phyloP scores from a whole-genome alignment of 257 asterid species.

The Anisodus acutangulus region DNA sequence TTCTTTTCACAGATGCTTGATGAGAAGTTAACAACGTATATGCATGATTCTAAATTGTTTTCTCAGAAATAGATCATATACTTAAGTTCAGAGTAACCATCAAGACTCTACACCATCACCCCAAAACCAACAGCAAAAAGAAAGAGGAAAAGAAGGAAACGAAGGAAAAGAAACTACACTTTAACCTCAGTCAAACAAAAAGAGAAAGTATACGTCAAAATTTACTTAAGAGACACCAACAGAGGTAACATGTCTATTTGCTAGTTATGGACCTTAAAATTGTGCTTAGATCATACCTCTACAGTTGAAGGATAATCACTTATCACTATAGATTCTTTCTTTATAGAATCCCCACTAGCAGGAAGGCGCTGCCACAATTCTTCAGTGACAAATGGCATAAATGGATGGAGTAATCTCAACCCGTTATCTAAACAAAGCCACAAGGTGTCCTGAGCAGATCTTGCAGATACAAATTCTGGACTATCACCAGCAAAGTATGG shows the following conservation, averaged over 20 bases:
- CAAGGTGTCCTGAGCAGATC: conserved; percentile 75
- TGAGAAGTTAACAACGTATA: background rate
- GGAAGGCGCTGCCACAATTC: conserved; percentile 98
- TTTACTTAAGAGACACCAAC: background rate
- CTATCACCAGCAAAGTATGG: conserved; percentile 66
- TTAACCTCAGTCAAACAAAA: background rate
- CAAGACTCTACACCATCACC: background rate
- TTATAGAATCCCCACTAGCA: conserved; percentile 50
- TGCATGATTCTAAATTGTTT: background rate
- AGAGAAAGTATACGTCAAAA: background rate
- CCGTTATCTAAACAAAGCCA: conserved; percentile 91
- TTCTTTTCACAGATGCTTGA: conserved; percentile 6
- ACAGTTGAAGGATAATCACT: conserved; percentile 73
- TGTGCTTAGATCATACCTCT: conserved; percentile 51
- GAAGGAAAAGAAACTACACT: background rate
- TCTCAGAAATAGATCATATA: background rate
- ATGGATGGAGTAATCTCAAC: conserved; percentile 82
- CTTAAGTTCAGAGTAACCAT: background rate
- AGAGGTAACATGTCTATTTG: background rate
- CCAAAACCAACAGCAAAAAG: conserved; percentile 21
- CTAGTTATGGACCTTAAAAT: background rate
- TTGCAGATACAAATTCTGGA: conserved; percentile 49
- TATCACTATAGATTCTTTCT: conserved; percentile 79
- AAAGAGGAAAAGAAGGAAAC: background rate
- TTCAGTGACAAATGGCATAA: conserved; percentile 90